Percentiles rank a stretch among this genome's conserved stretches.
Conservation (phyloP, 1,284 basidiomycete genomes). For the Peniophora sp. region DNA sequence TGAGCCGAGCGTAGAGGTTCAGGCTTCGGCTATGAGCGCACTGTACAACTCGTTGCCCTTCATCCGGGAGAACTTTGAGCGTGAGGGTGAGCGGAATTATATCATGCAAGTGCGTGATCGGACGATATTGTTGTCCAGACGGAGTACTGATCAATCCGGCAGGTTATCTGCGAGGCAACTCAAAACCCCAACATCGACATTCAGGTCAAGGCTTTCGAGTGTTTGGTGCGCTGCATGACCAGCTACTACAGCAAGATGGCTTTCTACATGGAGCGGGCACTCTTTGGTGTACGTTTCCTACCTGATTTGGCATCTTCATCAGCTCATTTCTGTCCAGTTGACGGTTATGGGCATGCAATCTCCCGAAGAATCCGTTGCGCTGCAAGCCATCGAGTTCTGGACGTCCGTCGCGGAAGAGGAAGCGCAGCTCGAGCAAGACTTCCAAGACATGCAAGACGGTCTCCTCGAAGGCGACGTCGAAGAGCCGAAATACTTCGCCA, state of each 20-base stretch:
- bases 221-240: slow-evolving; percentile 94
- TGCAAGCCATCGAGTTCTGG: slow-evolving; percentile 99
- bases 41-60: slow-evolving; percentile 97
- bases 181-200: slow-evolving; percentile 76
- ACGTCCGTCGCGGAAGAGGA: slow-evolving; percentile 99
- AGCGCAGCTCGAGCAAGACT: slow-evolving; percentile 63
- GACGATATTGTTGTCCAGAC: too few relatives aligned
- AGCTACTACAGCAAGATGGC: slow-evolving; percentile 99
- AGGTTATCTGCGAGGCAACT: slow-evolving; percentile 98
- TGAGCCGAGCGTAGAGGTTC: slow-evolving; percentile 89
- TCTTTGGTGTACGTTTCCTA: slow-evolving; percentile 77
- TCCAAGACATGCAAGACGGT: slow-evolving; percentile 54
- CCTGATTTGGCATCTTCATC: neutral
- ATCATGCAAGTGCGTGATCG: slow-evolving; percentile 29
- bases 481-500: slow-evolving; percentile 88
- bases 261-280: slow-evolving; percentile 98
- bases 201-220: slow-evolving; percentile 92
- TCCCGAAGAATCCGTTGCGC: slow-evolving; percentile 81
- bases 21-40: slow-evolving; percentile 90
- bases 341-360: slow-evolving; percentile 99
- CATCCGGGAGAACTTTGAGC: slow-evolving; percentile 95
- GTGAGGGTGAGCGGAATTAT: slow-evolving; percentile 48
- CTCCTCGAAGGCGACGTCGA: slow-evolving; percentile 85
- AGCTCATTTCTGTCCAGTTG: slow-evolving; percentile 43
- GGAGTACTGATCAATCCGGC: slow-evolving; percentile 99